A percentile compares a stretch with the other conserved stretches of the same genome.
Evolutionary conservation across 2,329 filamentous ascomycete species (phyloP).

Genomic region (Penicillium hesseltinei): DNA sequence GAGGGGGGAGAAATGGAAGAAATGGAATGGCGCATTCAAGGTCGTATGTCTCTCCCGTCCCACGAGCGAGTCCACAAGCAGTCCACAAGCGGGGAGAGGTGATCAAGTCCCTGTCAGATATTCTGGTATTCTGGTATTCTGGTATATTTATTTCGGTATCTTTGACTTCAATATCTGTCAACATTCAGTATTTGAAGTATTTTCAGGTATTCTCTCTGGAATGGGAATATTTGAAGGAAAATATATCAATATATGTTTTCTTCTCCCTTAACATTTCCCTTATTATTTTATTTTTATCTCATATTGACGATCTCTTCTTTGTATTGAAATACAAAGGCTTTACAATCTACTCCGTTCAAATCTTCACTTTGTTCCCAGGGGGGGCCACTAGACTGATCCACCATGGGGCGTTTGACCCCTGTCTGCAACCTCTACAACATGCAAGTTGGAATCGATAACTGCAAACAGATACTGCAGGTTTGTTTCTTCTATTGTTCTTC

Average conservation of each 20-base stretch:
- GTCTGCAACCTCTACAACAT: neutral
- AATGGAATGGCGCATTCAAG: constrained; percentile 4
- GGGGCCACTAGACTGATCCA: neutral
- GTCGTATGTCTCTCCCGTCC: constrained; percentile 2
- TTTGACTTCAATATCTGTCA: neutral
- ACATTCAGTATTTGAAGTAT: neutral
- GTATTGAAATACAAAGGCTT: neutral
- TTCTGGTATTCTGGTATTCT: neutral
- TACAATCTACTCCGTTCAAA: neutral
- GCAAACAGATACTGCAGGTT: neutral
- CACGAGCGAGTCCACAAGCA: constrained; percentile 8
- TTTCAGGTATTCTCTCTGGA: neutral
- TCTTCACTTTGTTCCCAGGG: constrained; percentile 2
- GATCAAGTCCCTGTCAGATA: neutral
- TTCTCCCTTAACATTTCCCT: neutral
- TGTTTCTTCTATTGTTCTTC: neutral
- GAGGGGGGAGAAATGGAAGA: neutral
- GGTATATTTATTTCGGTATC: neutral
- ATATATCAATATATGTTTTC: neutral
- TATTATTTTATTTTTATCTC: neutral
- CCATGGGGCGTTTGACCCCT: neutral
- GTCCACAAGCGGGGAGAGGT: constrained; percentile 8
- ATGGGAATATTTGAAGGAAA: neutral
- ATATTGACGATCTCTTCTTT: neutral
- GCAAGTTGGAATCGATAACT: neutral